These are phyloP conservation scores for Durio zibethinus DNA, from an alignment of 345 rosid species.

Conservation along the genomic window DNA sequence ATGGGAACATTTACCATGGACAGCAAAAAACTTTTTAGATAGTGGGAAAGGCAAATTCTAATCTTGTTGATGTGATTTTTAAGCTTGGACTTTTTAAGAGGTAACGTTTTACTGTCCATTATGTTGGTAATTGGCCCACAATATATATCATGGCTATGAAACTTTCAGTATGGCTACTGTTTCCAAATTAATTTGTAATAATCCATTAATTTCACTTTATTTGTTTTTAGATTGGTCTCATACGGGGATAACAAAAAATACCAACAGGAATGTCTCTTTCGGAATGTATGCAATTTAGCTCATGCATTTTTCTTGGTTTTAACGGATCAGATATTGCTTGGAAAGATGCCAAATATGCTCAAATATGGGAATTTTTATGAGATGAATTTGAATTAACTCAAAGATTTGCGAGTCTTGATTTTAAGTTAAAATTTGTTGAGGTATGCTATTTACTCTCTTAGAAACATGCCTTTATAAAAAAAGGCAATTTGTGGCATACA, in stretches of 20 bases:
- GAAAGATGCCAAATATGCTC: conserved; percentile 84
- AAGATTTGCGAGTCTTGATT: conserved; percentile 17
- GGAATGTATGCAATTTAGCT: neutral
- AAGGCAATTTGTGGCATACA: conserved; percentile 34
- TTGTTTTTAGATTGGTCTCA: neutral
- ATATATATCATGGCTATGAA: neutral
- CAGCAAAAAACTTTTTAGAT: conserved; percentile 86
- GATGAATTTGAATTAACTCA: conserved; percentile 17
- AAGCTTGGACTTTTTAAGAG: conserved; percentile 98
- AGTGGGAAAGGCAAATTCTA: conserved; percentile 93
- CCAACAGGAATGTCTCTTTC: neutral
- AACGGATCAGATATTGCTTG: conserved; percentile 95
- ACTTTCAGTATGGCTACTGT: neutral
- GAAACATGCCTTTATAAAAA: conserved; percentile 13
- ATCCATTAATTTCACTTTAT: neutral
- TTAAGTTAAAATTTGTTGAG: conserved; percentile 12
- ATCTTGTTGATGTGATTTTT: conserved; percentile 91
- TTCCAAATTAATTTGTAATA: neutral
- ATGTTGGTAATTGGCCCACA: neutral
- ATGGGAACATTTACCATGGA: conserved; percentile 96
- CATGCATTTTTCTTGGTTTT: conserved; percentile 3
- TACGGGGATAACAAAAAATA: neutral
- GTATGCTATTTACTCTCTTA: neutral
- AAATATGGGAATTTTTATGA: conserved; percentile 13
- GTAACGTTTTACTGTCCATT: conserved; percentile 32